phyloP scores from a whole-genome alignment of 805 yeast species.

The Metschnikowia picachoensis region DNA sequence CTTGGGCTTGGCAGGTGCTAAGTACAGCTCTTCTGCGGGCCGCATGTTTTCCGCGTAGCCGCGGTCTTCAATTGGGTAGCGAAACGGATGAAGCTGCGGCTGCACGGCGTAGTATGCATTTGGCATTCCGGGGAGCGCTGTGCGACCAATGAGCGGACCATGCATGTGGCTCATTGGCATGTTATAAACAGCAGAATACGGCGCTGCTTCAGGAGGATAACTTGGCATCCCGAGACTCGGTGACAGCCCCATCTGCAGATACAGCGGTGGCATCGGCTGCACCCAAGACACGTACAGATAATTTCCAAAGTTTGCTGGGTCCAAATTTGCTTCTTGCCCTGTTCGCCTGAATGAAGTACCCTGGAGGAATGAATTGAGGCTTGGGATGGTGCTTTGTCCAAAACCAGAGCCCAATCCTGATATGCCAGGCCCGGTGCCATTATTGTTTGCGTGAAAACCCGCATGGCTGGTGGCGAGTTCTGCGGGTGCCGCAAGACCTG shows the following conservation, averaged over 20 bases:
- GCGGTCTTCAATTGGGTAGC: slow-evolving; percentile 2
- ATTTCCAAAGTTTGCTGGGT: slow-evolving; percentile 2
- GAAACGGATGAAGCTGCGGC: slow-evolving; percentile 1
- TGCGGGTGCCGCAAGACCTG: neutral
- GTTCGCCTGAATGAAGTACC: slow-evolving; percentile 1
- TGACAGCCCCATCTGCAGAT: slow-evolving; percentile 1
- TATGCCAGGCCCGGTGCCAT: neutral
- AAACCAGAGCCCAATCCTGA: neutral
- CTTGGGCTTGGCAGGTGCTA: neutral
- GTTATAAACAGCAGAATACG: neutral
- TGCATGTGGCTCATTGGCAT: slow-evolving; percentile 1
- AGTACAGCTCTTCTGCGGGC: neutral
- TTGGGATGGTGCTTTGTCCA: neutral
- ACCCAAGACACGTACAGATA: neutral
- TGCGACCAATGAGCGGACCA: neutral
- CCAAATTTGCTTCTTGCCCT: neutral
- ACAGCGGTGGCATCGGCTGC: neutral
- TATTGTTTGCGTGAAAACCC: neutral
- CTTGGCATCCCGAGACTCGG: neutral
- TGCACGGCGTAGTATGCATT: slow-evolving; percentile 1
- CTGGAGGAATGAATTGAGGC: neutral
- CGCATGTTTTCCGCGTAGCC: neutral
- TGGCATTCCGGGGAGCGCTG: neutral
- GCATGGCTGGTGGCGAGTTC: neutral
- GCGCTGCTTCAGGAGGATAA: slow-evolving; percentile 1